Evolutionary conservation across 352 stramenopile species (phyloP).

Genomic region (Pythium diclinum): DNA sequence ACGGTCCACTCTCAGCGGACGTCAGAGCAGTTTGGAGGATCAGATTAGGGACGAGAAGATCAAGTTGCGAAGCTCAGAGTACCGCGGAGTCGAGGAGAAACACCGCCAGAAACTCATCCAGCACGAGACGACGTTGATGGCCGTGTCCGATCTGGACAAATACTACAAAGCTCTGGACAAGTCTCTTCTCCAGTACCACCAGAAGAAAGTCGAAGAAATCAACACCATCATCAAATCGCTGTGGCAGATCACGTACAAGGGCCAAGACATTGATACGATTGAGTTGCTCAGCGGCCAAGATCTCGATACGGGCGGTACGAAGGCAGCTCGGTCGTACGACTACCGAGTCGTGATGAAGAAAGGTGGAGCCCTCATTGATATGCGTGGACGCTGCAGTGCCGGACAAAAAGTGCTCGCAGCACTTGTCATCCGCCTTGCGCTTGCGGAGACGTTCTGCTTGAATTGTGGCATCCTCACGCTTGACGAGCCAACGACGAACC

Average conservation of each 20-base stretch:
- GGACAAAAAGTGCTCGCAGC: slow-evolving; percentile 96
- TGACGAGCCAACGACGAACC: slow-evolving; percentile 98
- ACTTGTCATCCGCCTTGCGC: slow-evolving; percentile 96
- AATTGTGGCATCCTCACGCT: slow-evolving; percentile 98
- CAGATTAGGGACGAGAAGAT: slow-evolving; percentile 63
- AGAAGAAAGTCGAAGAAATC: slow-evolving; percentile 98
- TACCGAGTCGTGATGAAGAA: slow-evolving; percentile 99
- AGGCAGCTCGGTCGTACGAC: slow-evolving; percentile 92
- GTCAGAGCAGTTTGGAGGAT: slow-evolving; percentile 51
- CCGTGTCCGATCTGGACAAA: slow-evolving; percentile 95
- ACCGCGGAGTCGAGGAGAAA: slow-evolving; percentile 93
- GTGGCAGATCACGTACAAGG: slow-evolving; percentile 99
- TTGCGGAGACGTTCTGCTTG: slow-evolving; percentile 99
- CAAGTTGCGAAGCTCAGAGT: slow-evolving; percentile 60
- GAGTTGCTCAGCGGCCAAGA: slow-evolving; percentile 95
- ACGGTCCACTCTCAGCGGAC: slow-evolving; percentile 41
- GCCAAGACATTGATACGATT: slow-evolving; percentile 99
- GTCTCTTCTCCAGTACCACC: slow-evolving; percentile 96
- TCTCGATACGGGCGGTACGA: slow-evolving; percentile 36
- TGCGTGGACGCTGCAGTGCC: slow-evolving; percentile 98
- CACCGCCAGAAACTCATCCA: slow-evolving; percentile 95
- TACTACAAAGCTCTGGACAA: slow-evolving; percentile 96
- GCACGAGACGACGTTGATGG: slow-evolving; percentile 94
- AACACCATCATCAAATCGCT: slow-evolving; percentile 98
- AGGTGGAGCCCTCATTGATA: slow-evolving; percentile 93